These are phyloP conservation scores for Eimeria praecox DNA, from an alignment of 169 alveolate species.

Conservation along the genomic window DNA sequence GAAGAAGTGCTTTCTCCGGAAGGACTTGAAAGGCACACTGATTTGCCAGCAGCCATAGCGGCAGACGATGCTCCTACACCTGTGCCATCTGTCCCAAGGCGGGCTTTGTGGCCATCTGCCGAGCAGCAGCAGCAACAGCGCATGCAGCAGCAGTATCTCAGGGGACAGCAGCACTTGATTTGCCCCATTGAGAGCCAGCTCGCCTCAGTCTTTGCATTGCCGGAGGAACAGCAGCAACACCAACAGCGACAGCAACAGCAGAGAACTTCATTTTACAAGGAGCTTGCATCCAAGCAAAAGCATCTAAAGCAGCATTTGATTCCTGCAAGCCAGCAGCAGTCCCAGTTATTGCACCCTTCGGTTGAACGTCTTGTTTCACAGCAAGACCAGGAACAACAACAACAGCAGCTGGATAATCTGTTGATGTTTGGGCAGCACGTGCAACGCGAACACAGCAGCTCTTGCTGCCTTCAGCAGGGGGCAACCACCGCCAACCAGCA, in stretches of 20 bases:
- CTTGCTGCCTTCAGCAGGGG: conserved; percentile 32
- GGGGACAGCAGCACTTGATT: conserved; percentile 4
- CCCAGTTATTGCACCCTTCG: not conserved
- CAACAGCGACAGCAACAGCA: conserved; percentile 42
- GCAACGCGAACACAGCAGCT: conserved; percentile 24
- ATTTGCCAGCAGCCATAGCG: conserved; percentile 15
- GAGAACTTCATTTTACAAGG: conserved; percentile 22
- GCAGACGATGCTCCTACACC: not conserved
- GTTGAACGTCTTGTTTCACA: too few relatives aligned
- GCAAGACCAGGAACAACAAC: conserved; percentile 16
- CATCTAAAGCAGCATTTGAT: conserved; percentile 45
- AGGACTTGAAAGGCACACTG: conserved; percentile 1
- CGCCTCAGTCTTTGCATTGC: not conserved
- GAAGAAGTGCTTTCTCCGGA: not conserved
- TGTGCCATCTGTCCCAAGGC: not conserved
- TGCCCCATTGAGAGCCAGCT: conserved; percentile 55
- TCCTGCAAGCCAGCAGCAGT: conserved; percentile 21
- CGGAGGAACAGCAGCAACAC: conserved; percentile 30
- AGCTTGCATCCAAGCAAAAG: conserved; percentile 45
- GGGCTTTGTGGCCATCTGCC: not conserved
- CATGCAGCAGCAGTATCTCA: conserved; percentile 23
- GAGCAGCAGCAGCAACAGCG: conserved; percentile 56
- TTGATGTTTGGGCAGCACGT: conserved; percentile 51
- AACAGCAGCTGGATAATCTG: conserved; percentile 55
- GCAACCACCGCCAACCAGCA: conserved; percentile 15